Conservation (phyloP, 1,284 basidiomycete genomes). For the Crepidotus sp. region DNA sequence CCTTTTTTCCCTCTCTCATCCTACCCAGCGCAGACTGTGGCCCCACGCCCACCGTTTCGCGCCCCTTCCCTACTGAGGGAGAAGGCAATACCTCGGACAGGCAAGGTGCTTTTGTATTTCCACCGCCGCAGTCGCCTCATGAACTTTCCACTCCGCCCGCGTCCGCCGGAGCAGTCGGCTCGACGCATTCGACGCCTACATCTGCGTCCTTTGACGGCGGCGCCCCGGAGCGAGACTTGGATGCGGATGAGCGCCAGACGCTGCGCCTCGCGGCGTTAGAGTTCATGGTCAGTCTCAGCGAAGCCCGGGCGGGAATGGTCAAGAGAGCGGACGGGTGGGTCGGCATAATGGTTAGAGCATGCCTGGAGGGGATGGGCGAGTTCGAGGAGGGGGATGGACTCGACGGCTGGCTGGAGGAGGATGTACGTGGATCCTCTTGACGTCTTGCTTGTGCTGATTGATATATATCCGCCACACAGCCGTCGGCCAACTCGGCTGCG, state of each 20-base stretch:
- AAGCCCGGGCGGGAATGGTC: conserved; percentile 62
- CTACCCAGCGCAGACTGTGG: conserved; percentile 58
- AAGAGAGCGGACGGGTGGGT: conserved; percentile 56
- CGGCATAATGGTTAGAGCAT: conserved; percentile 55
- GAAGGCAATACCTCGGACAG: conserved; percentile 18
- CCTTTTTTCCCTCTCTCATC: conserved; percentile 58
- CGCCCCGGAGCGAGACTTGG: conserved; percentile 23
- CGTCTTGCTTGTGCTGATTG: conserved; percentile 2
- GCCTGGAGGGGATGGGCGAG: conserved; percentile 75
- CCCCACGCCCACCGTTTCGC: conserved; percentile 63
- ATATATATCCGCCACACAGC: conserved; percentile 5
- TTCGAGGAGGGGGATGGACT: conserved; percentile 50
- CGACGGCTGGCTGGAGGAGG: conserved; percentile 60
- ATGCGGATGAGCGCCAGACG: conserved; percentile 40
- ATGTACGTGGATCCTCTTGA: conserved; percentile 39
- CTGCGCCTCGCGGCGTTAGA: conserved; percentile 60
- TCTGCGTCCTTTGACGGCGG: conserved; percentile 16
- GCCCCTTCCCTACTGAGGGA: conserved; percentile 44
- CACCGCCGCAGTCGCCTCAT: conserved; percentile 28
- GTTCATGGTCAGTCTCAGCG: conserved; percentile 68
- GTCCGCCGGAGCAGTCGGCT: conserved; percentile 3
- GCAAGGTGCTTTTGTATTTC: conserved; percentile 44
- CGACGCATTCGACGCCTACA: conserved; percentile 5
- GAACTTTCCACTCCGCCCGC: conserved; percentile 1
- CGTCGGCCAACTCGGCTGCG: conserved; percentile 23